Conservation (phyloP, 768 basidiomycete genomes). For the Neoboletus brunneissimus region DNA sequence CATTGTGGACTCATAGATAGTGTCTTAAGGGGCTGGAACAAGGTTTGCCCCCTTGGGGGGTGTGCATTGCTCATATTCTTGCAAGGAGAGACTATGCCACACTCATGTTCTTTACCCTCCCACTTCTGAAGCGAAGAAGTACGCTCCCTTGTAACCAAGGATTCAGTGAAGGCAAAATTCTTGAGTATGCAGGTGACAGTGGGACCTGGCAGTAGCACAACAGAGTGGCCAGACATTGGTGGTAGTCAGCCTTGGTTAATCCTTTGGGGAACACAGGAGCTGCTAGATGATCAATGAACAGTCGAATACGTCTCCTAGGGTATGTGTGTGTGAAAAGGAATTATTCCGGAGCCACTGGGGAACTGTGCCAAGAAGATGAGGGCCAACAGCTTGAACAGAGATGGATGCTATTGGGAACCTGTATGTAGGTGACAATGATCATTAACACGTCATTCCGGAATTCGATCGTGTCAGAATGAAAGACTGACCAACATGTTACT, state of each 20-base stretch:
- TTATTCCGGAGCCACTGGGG: constrained; percentile 9
- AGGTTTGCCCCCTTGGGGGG: not conserved
- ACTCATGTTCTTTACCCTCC: constrained; percentile 26
- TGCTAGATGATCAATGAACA: constrained; percentile 16
- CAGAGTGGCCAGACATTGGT: not conserved
- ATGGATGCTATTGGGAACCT: not conserved
- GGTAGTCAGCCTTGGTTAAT: constrained; percentile 21
- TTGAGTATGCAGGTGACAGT: not conserved
- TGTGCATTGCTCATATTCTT: not conserved
- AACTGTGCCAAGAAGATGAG: not conserved
- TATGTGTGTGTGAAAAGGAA: constrained; percentile 32
- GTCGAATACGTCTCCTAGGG: constrained; percentile 8
- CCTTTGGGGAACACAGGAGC: constrained; percentile 24
- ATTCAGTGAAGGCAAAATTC: not conserved
- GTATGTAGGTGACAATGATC: not conserved
- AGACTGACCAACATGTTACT: constrained; percentile 19
- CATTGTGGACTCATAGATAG: not conserved
- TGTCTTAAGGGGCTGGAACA: constrained; percentile 8
- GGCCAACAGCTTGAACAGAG: constrained; percentile 2
- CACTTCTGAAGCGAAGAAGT: not conserved
- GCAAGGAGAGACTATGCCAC: not conserved
- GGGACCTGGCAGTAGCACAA: not conserved
- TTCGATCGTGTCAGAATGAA: constrained; percentile 2
- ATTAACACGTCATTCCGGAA: not conserved
- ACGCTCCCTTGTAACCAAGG: not conserved